A percentile compares a stretch with the other conserved stretches of the same genome.
Conservation (phyloP, 2,329 filamentous ascomycete genomes). For the Pyrenochaeta sp. region DNA sequence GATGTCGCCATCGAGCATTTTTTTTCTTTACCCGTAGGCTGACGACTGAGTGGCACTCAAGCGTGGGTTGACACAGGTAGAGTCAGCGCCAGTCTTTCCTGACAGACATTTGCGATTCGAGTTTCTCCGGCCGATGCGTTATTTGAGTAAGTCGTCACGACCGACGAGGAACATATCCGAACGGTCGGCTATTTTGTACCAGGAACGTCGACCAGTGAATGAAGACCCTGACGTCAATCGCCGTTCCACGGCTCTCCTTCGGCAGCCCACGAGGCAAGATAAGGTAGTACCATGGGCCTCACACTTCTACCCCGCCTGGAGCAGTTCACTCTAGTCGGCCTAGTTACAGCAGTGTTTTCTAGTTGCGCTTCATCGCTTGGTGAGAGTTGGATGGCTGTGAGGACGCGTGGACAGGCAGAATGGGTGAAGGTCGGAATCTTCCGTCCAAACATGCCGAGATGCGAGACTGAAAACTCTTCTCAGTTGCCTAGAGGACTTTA, state of each 20-base stretch:
- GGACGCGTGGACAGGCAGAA: slow-evolving; percentile 20
- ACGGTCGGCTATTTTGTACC: too few species aligned
- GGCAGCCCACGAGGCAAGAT: slow-evolving; percentile 6
- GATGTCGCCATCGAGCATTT: slow-evolving; percentile 8
- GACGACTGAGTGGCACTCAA: too few species aligned
- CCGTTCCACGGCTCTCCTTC: slow-evolving; percentile 17
- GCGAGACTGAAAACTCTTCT: slow-evolving; percentile 30
- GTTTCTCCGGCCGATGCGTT: slow-evolving; percentile 8
- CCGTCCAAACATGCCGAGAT: slow-evolving; percentile 16
- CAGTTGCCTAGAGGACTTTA: slow-evolving; percentile 14
- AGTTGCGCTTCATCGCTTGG: slow-evolving; percentile 13
- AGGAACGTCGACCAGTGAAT: slow-evolving; percentile 10
- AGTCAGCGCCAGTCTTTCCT: slow-evolving; percentile 5
- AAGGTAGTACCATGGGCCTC: slow-evolving; percentile 4
- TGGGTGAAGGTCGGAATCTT: slow-evolving; percentile 6
- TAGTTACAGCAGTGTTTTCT: slow-evolving; percentile 18
- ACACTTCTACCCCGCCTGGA: slow-evolving; percentile 15
- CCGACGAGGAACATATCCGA: slow-evolving; percentile 8
- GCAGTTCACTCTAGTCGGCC: slow-evolving; percentile 2
- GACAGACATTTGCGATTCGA: slow-evolving; percentile 2
- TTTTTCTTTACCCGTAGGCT: too few species aligned
- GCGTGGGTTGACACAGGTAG: slow-evolving; percentile 7
- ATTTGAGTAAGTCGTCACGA: slow-evolving; percentile 1
- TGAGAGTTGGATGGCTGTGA: slow-evolving; percentile 9
- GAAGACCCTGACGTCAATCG: slow-evolving; percentile 5